phyloP scores from a whole-genome alignment of 179 eudicot genomes.

The Silene noctiflora region DNA sequence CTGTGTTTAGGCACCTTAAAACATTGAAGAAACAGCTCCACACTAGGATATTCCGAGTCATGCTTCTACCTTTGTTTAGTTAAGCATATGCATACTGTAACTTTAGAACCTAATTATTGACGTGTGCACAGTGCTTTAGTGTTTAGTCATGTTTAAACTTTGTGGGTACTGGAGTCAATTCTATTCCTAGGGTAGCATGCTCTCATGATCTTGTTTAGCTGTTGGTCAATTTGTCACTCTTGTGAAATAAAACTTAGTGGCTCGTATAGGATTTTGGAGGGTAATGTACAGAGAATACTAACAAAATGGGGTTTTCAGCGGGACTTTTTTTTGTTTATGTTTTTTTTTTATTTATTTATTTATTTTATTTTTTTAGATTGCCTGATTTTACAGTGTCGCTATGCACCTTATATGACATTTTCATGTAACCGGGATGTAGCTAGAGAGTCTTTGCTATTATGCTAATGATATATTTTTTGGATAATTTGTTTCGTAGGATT shows the following conservation, averaged over 20 bases:
- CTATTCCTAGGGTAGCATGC: not conserved
- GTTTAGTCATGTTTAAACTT: constrained; percentile 5
- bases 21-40: not conserved
- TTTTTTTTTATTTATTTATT: not conserved
- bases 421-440: constrained; percentile 1
- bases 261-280: not conserved
- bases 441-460: not conserved
- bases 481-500: constrained; percentile 47
- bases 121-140: not conserved
- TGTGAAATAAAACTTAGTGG: not conserved
- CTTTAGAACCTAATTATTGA: not conserved
- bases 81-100: not conserved
- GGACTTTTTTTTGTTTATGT: not conserved
- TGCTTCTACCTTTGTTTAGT: not conserved
- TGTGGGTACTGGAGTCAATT: not conserved
- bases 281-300: not conserved
- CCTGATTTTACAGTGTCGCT: not conserved
- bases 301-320: not conserved
- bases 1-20: not conserved
- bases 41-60: not conserved
- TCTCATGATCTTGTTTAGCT: constrained; percentile 3
- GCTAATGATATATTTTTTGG: not conserved
- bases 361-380: not conserved
- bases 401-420: not conserved
- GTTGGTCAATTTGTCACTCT: not conserved